A percentile compares a stretch with the other conserved stretches of the same genome.
Conservation (phyloP, 768 basidiomycete genomes). For the Glaciozyma antarctica region DNA sequence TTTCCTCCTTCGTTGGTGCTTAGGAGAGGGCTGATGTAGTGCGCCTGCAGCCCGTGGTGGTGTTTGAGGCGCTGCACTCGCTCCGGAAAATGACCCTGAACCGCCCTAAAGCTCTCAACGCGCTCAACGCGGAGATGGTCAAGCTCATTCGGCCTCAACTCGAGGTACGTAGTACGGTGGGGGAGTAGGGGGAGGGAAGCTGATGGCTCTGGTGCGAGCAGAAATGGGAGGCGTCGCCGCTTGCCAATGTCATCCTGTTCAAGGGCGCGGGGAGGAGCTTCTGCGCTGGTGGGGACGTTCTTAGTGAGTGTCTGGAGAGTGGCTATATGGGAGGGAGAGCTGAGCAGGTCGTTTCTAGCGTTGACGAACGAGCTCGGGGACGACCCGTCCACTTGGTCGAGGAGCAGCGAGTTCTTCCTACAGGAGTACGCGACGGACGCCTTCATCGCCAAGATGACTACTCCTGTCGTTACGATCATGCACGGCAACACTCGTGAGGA, state of each 20-base stretch:
- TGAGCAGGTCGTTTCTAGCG: not conserved
- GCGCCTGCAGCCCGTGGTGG: constrained; percentile 29
- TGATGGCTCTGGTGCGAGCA: not conserved
- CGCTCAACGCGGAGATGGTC: constrained; percentile 71
- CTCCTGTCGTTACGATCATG: constrained; percentile 83
- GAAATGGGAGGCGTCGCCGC: constrained; percentile 66
- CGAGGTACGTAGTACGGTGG: constrained; percentile 48
- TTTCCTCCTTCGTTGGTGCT: too few relatives aligned
- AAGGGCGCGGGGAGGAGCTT: constrained; percentile 63
- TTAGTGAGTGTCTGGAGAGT: constrained; percentile 48
- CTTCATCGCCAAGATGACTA: constrained; percentile 40
- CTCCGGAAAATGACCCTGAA: constrained; percentile 66
- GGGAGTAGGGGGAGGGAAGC: not conserved
- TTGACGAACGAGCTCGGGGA: constrained; percentile 25
- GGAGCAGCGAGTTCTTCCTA: constrained; percentile 80
- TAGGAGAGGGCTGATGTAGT: too few relatives aligned
- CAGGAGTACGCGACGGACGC: constrained; percentile 50
- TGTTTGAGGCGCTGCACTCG: constrained; percentile 33
- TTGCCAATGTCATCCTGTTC: constrained; percentile 63
- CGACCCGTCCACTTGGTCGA: constrained; percentile 47
- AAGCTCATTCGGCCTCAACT: constrained; percentile 59
- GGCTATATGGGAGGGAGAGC: not conserved
- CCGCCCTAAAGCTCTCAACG: constrained; percentile 68
- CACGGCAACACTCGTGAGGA: constrained; percentile 87
- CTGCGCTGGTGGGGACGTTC: constrained; percentile 91